Evolutionary conservation across 2,329 filamentous ascomycete species (phyloP), one percentile per base, ranked within the genome.

Genomic region (Penicillium frequentans): DNA sequence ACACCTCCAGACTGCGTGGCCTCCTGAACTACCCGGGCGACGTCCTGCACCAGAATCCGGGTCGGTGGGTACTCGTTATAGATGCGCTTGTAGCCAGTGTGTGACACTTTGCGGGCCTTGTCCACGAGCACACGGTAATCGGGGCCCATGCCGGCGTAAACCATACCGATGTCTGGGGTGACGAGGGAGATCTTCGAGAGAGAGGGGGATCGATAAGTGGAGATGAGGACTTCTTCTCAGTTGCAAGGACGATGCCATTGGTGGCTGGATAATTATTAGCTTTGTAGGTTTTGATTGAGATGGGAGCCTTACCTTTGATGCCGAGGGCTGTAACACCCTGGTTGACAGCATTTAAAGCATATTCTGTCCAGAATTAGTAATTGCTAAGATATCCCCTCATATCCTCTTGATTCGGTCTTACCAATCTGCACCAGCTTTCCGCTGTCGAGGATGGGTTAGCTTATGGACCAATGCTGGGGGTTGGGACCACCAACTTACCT

Each of bases 51-150:
- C 80, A 99, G 86, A 89, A 99, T 99, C 76, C 95, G 88, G 56
- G 95, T 99, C 6, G 95, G 95, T n/a, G 95, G 95, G 81, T 99
- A 99, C 81, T 99, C 95, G 81, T 99, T 99, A 84, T 99, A 99
- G 82, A 99, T 93, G 77, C 95, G 91, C 86, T 99, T 99, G 87
- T 99, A 99, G 77, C 88, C 90, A 48, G 95, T 96, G 81, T 99
- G 95, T 55, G 93, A 96, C 66, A 97, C 95, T 80, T 98, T 99
- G 74, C 95, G 92, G 68, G 95, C 95, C 78, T 93, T 93, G 83
- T 99, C 95, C 68, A 98, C 95, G 54, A 99, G 85, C 56, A 99
- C 91, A 77, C 95, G 88, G 82, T 98, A 99, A 79, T 99, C 95
- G 58, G 95, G 95, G 29, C 95, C 93, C 95, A 99, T 99, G 75